Evolutionary conservation across 1,139 yeast genomes (phyloP), one percentile per base, ranked within the genome.

Genomic region (Candida neerlandica): DNA sequence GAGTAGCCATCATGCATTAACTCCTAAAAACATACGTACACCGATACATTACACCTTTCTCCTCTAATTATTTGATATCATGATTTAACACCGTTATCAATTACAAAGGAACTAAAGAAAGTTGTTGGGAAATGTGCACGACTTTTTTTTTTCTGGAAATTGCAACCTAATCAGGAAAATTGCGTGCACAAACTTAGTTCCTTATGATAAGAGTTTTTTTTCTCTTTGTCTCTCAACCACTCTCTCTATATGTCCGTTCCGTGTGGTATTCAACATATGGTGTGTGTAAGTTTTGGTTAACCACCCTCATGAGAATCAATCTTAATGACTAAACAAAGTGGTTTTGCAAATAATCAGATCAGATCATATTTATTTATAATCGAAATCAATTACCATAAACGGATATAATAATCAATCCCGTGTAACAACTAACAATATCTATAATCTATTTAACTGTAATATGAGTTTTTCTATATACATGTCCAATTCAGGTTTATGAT

Each of bases 401-500:
- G 19, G 38, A 1, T 10, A 34, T 34, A 16, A 18, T 34, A 16
- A 11, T 34, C 19, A n/a, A n/a, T n/a, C n/a, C n/a, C n/a, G n/a
- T n/a, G n/a, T n/a, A n/a, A n/a, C n/a, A n/a, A n/a, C n/a, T n/a
- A n/a, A n/a, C n/a, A n/a, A n/a, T n/a, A n/a, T 23, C 29, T 37
- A 23, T 14, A 16, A n/a, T 32, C 26, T 30, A 16, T 23, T 42
- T 23, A 42, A 11, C 12, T 23, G 23, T 15, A 9, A 7, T 6
- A 35, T 33, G 10, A 43, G 16, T 23, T 23, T 35, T 15, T 43
- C 45, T 43, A 43, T 43, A 18, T 43, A 43, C 45, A 43, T 21
- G 18, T 57, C 58, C 11, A 57, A 50, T 21, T 41, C 38, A 1
- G 40, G 33, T 3, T 51, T 46, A 37, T 60, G 55, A 21, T 45